Evolutionary conservation across 1,139 yeast species (phyloP).

Genomic region (Blastobotrys raffinosifermentans): DNA sequence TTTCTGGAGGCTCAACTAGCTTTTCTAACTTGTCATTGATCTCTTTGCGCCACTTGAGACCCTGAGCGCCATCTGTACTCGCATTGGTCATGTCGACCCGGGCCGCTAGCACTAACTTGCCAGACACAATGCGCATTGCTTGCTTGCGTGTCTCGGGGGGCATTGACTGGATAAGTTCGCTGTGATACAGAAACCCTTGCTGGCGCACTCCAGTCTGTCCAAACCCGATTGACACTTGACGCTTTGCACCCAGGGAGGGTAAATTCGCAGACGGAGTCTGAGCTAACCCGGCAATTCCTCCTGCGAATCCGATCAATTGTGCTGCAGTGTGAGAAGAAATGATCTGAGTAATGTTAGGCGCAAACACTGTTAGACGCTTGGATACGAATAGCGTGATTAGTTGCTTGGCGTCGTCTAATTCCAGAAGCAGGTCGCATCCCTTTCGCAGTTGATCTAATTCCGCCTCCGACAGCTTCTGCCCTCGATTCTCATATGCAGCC

Average conservation of each 20-base stretch:
- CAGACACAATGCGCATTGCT: conserved; percentile 75
- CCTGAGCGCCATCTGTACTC: conserved; percentile 48
- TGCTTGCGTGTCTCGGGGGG: conserved; percentile 59
- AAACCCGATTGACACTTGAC: conserved; percentile 42
- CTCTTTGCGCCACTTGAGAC: conserved; percentile 54
- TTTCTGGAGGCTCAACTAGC: conserved; percentile 72
- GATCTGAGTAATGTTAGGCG: conserved; percentile 75
- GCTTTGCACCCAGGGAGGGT: conserved; percentile 68
- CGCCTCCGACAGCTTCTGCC: conserved; percentile 30
- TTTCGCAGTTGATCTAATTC: conserved; percentile 40
- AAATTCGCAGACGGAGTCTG: conserved; percentile 78
- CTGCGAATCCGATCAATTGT: conserved; percentile 61
- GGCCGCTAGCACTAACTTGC: conserved; percentile 76
- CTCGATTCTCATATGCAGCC: conserved; percentile 52
- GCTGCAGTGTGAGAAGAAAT: conserved; percentile 73
- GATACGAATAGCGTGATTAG: conserved; percentile 53
- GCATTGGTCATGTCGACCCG: conserved; percentile 58
- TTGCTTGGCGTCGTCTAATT: conserved; percentile 41
- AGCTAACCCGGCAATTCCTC: conserved; percentile 67
- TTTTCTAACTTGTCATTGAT: conserved; percentile 61
- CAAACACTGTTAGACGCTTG: conserved; percentile 49
- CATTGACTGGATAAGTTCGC: conserved; percentile 34
- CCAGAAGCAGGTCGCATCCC: conserved; percentile 46
- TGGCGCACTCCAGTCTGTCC: conserved; percentile 47
- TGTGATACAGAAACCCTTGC: conserved; percentile 48